phyloP scores from a whole-genome alignment of 2,329 filamentous ascomycete genomes.

The Malbranchea zuffiana region DNA sequence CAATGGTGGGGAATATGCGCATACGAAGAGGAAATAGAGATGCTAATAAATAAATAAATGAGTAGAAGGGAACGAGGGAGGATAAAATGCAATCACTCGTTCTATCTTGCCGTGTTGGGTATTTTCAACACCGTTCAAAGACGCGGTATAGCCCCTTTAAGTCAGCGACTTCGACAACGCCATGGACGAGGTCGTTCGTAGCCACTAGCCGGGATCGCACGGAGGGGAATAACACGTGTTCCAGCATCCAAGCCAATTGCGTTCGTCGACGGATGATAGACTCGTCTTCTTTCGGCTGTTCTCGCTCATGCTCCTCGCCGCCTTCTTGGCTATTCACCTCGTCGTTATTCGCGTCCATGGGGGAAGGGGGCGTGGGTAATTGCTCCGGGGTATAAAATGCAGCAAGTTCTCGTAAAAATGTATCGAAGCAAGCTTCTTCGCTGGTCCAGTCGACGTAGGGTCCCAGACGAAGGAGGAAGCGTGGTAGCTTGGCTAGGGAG shows the following conservation, averaged over 20 bases:
- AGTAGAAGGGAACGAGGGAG: neutral
- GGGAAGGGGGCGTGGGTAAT: slow-evolving; percentile 42
- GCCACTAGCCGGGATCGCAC: slow-evolving; percentile 74
- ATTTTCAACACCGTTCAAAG: slow-evolving; percentile 71
- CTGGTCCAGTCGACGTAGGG: slow-evolving; percentile 78
- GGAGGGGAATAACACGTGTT: slow-evolving; percentile 81
- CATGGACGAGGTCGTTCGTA: slow-evolving; percentile 64
- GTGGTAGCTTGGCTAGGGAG: slow-evolving; percentile 71
- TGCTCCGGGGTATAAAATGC: slow-evolving; percentile 84
- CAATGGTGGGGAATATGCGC: neutral
- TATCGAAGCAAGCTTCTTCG: slow-evolving; percentile 76
- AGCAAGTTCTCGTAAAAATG: slow-evolving; percentile 76
- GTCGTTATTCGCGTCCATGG: slow-evolving; percentile 20
- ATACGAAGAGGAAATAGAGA: neutral
- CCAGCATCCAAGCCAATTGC: slow-evolving; percentile 64
- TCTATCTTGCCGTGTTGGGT: no score
- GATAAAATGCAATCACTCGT: no score
- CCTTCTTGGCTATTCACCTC: slow-evolving; percentile 14
- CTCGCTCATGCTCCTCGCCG: neutral
- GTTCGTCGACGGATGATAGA: slow-evolving; percentile 42
- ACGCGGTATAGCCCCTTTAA: slow-evolving; percentile 86
- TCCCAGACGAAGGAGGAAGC: slow-evolving; percentile 76
- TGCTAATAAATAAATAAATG: slow-evolving; percentile 1
- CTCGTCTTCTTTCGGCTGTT: slow-evolving; percentile 32
- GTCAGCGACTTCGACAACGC: slow-evolving; percentile 77